Evolutionary conservation across 148 eudicot species (phyloP).

Genomic region (Rhododendron simsii): DNA sequence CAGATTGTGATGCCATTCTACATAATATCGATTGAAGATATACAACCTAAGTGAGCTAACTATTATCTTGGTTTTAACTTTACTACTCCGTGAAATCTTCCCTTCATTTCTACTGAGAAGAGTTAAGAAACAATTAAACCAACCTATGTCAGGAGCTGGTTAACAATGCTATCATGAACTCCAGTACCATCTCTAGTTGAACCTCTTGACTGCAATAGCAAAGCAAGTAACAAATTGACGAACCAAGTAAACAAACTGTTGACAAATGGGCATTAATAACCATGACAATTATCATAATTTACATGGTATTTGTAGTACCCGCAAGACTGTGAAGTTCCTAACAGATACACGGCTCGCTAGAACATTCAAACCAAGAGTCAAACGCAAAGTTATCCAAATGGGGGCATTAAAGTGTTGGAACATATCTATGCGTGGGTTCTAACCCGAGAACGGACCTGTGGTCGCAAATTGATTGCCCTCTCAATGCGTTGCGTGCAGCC

Average conservation of each 20-base stretch:
- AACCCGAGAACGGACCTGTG: too few relatives aligned
- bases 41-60: not conserved
- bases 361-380: not conserved
- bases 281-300: not conserved
- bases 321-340: not conserved
- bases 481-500: too few relatives aligned
- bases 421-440: too few relatives aligned
- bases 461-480: too few relatives aligned
- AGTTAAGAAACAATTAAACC: slow-evolving; percentile 17
- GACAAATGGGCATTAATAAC: not conserved
- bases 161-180: slow-evolving; percentile 96
- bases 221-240: slow-evolving; percentile 8
- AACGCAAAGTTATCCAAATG: not conserved
- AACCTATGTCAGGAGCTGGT: slow-evolving; percentile 95
- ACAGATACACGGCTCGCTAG: not conserved
- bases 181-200: slow-evolving; percentile 99
- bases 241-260: not conserved
- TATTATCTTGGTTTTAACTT: not conserved
- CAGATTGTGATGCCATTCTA: too few relatives aligned
- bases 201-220: slow-evolving; percentile 75
- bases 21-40: too few relatives aligned
- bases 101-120: slow-evolving; percentile 4
- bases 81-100: not conserved
- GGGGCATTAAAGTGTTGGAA: too few relatives aligned
- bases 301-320: not conserved